These are phyloP conservation scores for Pholiota adiposa DNA, from an alignment of 1,284 basidiomycete genomes.

Conservation along the genomic window DNA sequence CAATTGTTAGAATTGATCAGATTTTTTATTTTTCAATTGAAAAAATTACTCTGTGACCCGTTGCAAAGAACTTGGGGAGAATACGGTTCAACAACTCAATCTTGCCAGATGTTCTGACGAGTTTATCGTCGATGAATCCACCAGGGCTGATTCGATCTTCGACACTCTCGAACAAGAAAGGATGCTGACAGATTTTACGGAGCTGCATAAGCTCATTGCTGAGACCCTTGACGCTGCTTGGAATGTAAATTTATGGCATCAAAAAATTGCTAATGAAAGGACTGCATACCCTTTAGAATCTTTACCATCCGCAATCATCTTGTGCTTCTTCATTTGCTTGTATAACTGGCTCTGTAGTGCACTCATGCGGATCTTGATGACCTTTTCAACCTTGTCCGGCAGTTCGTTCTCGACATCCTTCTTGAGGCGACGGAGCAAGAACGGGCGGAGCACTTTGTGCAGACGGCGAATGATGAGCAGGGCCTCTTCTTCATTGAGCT, in stretches of 20 bases:
- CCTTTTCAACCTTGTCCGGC: slow-evolving; percentile 99
- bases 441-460: slow-evolving; percentile 98
- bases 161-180: slow-evolving; percentile 95
- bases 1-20: slow-evolving; percentile 7
- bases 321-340: slow-evolving; percentile 97
- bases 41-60: slow-evolving; percentile 81
- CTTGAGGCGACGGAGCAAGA: slow-evolving; percentile 95
- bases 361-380: slow-evolving; percentile 98
- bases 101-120: slow-evolving; percentile 91
- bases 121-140: slow-evolving; percentile 83
- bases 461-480: slow-evolving; percentile 96
- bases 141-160: slow-evolving; percentile 90
- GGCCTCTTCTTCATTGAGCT: slow-evolving; percentile 99
- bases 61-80: slow-evolving; percentile 93
- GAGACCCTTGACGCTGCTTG: slow-evolving; percentile 81
- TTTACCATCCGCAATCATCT: slow-evolving; percentile 92
- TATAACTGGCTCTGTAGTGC: slow-evolving; percentile 94
- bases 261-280: too few species aligned
- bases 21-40: background rate
- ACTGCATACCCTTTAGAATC: slow-evolving; percentile 77
- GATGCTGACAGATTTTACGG: slow-evolving; percentile 98
- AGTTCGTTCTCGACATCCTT: slow-evolving; percentile 98
- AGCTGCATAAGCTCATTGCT: slow-evolving; percentile 99
- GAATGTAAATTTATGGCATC: slow-evolving; percentile 48
- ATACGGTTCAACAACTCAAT: slow-evolving; percentile 94